phyloP scores from a whole-genome alignment of 805 yeast genomes.

The Starmera dryadoides region DNA sequence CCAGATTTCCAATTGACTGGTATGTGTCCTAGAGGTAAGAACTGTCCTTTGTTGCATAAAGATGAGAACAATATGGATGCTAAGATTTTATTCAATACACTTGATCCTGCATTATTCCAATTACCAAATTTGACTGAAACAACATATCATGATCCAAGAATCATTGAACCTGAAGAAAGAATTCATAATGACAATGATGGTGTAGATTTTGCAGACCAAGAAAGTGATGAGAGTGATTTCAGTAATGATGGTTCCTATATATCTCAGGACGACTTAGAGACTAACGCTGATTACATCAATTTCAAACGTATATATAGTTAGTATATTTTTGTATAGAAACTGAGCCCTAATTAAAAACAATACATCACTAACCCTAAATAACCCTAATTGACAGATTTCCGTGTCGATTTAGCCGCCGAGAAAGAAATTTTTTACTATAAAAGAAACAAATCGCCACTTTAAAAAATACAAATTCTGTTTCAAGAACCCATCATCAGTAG shows the following conservation, averaged over 20 bases:
- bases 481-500: conserved; percentile 57
- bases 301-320: conserved; percentile 9
- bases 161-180: conserved; percentile 12
- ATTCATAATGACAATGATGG: conserved; percentile 4
- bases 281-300: conserved; percentile 20
- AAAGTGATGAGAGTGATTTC: conserved; percentile 1
- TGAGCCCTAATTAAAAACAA: too few relatives aligned
- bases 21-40: conserved; percentile 42
- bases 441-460: background rate
- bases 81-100: conserved; percentile 13
- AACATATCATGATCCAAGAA: conserved; percentile 16
- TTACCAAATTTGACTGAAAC: conserved; percentile 15
- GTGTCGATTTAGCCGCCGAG: background rate
- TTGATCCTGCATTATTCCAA: conserved; percentile 12
- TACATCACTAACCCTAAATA: background rate
- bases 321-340: too few relatives aligned
- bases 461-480: conserved; percentile 17
- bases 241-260: background rate
- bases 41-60: conserved; percentile 49
- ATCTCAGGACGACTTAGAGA: conserved; percentile 8
- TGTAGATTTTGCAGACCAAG: conserved; percentile 10
- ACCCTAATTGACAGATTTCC: background rate
- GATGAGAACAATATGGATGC: conserved; percentile 19
- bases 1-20: conserved; percentile 67
- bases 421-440: too few relatives aligned